Conservation (phyloP, 2,329 filamentous ascomycete genomes). For the Cladosporium sp. region DNA sequence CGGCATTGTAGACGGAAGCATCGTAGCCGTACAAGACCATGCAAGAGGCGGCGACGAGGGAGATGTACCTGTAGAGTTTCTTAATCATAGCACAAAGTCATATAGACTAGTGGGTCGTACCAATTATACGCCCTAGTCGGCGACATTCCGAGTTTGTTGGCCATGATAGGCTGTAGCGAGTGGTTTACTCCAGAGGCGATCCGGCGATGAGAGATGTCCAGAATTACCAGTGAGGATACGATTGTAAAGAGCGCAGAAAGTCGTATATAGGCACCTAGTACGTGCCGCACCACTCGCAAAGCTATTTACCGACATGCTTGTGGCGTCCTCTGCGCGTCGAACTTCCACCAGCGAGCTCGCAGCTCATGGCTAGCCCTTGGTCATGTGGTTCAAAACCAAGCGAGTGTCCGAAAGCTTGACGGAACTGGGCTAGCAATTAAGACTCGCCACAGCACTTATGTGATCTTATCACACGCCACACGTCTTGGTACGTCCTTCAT, state of each 20-base stretch:
- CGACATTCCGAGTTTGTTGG: slow-evolving; percentile 19
- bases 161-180: not conserved
- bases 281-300: not conserved
- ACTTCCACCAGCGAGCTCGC: slow-evolving; percentile 9
- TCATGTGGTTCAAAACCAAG: not conserved
- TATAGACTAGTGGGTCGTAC: slow-evolving; percentile 27
- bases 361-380: slow-evolving; percentile 1
- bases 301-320: not conserved
- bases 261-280: not conserved
- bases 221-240: not conserved
- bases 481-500: no score
- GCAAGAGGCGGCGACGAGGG: slow-evolving; percentile 65
- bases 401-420: no score
- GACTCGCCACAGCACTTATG: no score
- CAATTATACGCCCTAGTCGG: slow-evolving; percentile 42
- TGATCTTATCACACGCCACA: no score
- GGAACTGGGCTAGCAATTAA: no score
- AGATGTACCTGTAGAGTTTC: slow-evolving; percentile 55
- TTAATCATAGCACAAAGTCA: slow-evolving; percentile 17
- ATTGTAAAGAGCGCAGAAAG: not conserved
- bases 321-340: not conserved
- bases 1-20: slow-evolving; percentile 69
- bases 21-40: slow-evolving; percentile 75
- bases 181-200: not conserved
- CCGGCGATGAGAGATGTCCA: not conserved